Evolutionary conservation across 129 eudicot genomes (phyloP).

Genomic region (Flaveria bidentis): DNA sequence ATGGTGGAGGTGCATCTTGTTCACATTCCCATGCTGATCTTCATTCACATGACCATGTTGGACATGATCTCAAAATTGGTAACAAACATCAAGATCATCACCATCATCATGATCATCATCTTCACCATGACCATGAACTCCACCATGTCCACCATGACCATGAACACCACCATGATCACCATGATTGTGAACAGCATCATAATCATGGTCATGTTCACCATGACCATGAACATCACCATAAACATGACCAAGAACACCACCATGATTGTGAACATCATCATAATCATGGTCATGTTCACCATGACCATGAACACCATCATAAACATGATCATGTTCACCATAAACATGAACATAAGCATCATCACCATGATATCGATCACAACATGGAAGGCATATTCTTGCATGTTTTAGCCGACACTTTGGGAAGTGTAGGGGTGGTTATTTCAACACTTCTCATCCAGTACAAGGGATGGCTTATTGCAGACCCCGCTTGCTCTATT

Average conservation of each 20-base stretch:
- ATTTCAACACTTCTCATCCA: constrained; percentile 75
- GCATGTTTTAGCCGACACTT: constrained; percentile 94
- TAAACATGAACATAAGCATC: constrained; percentile 34
- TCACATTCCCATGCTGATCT: constrained; percentile 56
- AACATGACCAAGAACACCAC: neutral
- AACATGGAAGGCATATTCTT: constrained; percentile 99
- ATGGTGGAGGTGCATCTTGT: constrained; percentile 74
- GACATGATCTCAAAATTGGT: constrained; percentile 24
- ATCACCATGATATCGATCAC: constrained; percentile 77
- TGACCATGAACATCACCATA: constrained; percentile 30
- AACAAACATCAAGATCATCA: constrained; percentile 29
- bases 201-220: constrained; percentile 14
- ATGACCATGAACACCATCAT: constrained; percentile 31
- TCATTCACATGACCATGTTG: constrained; percentile 37
- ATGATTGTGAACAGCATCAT: constrained; percentile 18
- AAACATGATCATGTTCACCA: neutral
- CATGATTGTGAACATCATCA: constrained; percentile 7
- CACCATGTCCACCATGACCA: constrained; percentile 3
- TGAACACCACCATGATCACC: neutral
- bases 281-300: constrained; percentile 10
- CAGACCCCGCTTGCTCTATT: constrained; percentile 94
- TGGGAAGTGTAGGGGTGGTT: constrained; percentile 98
- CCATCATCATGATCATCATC: constrained; percentile 24
- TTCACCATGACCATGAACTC: constrained; percentile 27
- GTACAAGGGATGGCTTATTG: constrained; percentile 96